phyloP scores from a whole-genome alignment of 2,329 filamentous ascomycete genomes.

The Colletotrichum trifolii region DNA sequence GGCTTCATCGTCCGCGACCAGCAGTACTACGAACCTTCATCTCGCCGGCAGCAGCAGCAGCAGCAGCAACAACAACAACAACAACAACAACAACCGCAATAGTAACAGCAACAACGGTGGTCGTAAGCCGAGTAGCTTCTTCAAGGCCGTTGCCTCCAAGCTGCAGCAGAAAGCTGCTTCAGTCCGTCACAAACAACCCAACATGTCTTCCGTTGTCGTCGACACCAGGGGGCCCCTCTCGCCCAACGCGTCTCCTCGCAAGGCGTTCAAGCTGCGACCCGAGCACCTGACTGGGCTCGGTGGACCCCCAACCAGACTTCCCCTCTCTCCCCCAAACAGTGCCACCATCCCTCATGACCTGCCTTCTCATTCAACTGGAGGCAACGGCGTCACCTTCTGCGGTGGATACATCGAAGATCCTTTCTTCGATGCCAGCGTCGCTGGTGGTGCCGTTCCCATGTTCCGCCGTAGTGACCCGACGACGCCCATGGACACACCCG shows the following conservation, averaged over 20 bases:
- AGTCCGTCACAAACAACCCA: slow-evolving; percentile 41
- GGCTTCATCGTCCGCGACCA: slow-evolving; percentile 43
- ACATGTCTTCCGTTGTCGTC: slow-evolving; percentile 36
- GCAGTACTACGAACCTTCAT: slow-evolving; percentile 42
- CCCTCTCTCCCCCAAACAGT: slow-evolving; percentile 40
- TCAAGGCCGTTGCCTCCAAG: slow-evolving; percentile 55
- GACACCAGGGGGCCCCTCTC: slow-evolving; percentile 32
- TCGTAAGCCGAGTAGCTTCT: slow-evolving; percentile 52
- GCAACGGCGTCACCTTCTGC: slow-evolving; percentile 43
- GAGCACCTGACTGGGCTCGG: slow-evolving; percentile 37
- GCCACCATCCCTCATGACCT: slow-evolving; percentile 41
- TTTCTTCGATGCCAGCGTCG: slow-evolving; percentile 46
- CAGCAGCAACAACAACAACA: slow-evolving; percentile 29
- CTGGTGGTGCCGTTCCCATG: slow-evolving; percentile 42
- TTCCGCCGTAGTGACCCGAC: slow-evolving; percentile 47
- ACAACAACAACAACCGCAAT: slow-evolving; percentile 39
- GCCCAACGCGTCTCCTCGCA: slow-evolving; percentile 42
- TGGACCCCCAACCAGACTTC: slow-evolving; percentile 37
- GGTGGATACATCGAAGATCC: slow-evolving; percentile 53
- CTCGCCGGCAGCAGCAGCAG: slow-evolving; percentile 41
- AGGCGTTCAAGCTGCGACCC: slow-evolving; percentile 46
- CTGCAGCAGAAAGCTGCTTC: slow-evolving; percentile 52
- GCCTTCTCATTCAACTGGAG: slow-evolving; percentile 21
- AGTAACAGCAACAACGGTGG: slow-evolving; percentile 16
- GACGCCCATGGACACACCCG: slow-evolving; percentile 53